Base-by-base conservation (phyloP, 305 asterid species). In the Andrographis paniculata region DNA sequence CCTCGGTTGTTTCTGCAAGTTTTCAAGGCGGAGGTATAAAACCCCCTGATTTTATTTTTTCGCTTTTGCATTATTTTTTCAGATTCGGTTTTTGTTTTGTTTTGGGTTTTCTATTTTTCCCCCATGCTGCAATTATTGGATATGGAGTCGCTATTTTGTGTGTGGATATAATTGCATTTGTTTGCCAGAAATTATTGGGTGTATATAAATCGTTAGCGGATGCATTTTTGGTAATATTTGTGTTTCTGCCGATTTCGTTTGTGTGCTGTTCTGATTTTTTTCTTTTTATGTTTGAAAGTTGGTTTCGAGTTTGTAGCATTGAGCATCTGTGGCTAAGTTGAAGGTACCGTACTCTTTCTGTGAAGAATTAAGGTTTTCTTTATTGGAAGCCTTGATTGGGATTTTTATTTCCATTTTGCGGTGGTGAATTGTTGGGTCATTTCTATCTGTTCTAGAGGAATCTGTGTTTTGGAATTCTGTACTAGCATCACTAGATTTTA, bases 191-290 rank as follows among this genome's bases (percentile, higher is more conserved):
- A 37, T 37, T 37, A 37, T n/a, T 45, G 36, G 20, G 16, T 52
- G 1, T 37, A 14, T 30, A 33, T 33, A 33, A 2, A n/a, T n/a
- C n/a, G n/a, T n/a, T 24, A 24, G 8, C 4, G 30, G 4, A 23
- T 17, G 38, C 28, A 19, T 28, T 24, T 55, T 63, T 39, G 61
- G 45, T 55, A 47, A 20, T 20, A 46, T 18, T 9, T 42, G 46
- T 31, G 10, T 50, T 17, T 20, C n/a, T 50, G 9, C 3, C n/a
- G 38, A 7, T 2, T 33, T 37, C 15, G n/a, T n/a, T n/a, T n/a
- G n/a, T 35, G 36, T 53, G 50, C 19, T 61, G 50, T 53, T 50
- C 23, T 52, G 46, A 27, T 39, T 60, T 31, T 46, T 48, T 37
- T 24, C 45, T 60, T 52, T 43, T 17, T 22, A 17, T 24, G 2